Evolutionary conservation across 345 rosid species (phyloP), one percentile per base, ranked within the genome.

Genomic region (Citrus reticulata): DNA sequence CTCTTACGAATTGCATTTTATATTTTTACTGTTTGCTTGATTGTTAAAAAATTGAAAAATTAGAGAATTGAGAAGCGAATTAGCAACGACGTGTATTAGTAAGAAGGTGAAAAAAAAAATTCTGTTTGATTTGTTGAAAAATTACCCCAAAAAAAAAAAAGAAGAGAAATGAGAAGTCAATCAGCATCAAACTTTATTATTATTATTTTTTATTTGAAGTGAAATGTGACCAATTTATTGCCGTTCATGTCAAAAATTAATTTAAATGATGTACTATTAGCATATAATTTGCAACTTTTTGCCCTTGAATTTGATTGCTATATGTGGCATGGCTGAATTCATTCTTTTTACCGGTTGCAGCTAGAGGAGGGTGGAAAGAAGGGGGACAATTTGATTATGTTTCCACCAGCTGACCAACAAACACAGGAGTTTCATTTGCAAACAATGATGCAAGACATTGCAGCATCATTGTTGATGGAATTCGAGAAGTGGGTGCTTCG

Each of bases 361-460:
- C 94, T 93, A 30, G 98, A 94, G 83, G 88, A 89, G 81, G 93
- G 94, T 72, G 89, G 82, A 73, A 89, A 88, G 67, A 92, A 88
- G 78, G 91, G 84, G 49, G 94, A 86, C 27, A 87, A 81, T 76
- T 72, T 97, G 82, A 89, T 84, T 80, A 62, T 97, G 83, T 97
- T 93, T 87, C 99, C 99, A 24, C 99, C 98, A 5, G 92, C 95
- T 7, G 99, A 97, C 71, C 90, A 80, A 55, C 89, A 91, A 70
- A 94, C 95, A 3, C 93, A 85, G 88, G 98, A 97, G 82, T 87
- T 94, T 75, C 99, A 94, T 79, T 85, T 94, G 82, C 97, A 94
- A 79, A 94, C 98, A 1, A 92, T 96, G 99, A 92, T 97, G 97
- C 99, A 97, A 86, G 97, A 97, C 42, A 81, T 97, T 37, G 98